A percentile compares a stretch with the other conserved stretches of the same genome.
phyloP scores from a whole-genome alignment of 2,329 filamentous ascomycete genomes.

The Venturia carpophila region DNA sequence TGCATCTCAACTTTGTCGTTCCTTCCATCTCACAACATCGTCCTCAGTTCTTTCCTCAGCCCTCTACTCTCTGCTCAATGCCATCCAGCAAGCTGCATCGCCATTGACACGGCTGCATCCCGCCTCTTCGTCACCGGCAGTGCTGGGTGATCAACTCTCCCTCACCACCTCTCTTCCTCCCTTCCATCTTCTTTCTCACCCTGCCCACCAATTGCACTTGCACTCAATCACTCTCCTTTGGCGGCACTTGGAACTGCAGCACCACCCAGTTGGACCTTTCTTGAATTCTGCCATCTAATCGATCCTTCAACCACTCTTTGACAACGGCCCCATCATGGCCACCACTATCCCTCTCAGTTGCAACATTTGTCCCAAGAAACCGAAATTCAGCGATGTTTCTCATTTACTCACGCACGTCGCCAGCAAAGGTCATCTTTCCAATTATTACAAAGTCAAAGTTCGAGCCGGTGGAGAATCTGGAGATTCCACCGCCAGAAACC shows the following conservation, averaged over 20 bases:
- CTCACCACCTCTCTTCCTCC: conserved; percentile 9
- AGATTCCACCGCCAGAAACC: conserved; percentile 55
- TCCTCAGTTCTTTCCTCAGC: conserved; percentile 42
- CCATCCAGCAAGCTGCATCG: conserved; percentile 51
- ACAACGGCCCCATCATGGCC: conserved; percentile 28
- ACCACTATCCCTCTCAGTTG: conserved; percentile 62
- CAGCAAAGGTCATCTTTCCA: conserved; percentile 84
- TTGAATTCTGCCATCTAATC: conserved; percentile 12
- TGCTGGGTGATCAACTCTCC: neutral
- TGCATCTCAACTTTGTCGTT: conserved; percentile 1
- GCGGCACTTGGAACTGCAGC: conserved; percentile 13
- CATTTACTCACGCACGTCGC: conserved; percentile 87
- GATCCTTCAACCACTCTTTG: conserved; percentile 8
- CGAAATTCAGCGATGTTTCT: conserved; percentile 80
- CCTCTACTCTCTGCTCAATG: conserved; percentile 42
- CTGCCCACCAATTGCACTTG: conserved; percentile 8
- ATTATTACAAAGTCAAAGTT: conserved; percentile 75
- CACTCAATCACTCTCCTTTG: conserved; percentile 5
- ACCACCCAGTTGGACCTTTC: conserved; percentile 11
- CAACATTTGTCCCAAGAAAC: conserved; percentile 71
- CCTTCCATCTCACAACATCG: conserved; percentile 42
- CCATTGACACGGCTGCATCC: conserved; percentile 11
- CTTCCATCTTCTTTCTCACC: conserved; percentile 9
- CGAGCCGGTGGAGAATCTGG: conserved; percentile 57
- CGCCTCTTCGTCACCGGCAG: neutral